Evolutionary conservation across 2,329 filamentous ascomycete species (phyloP).

Genomic region (Cordyceps tenuipes): DNA sequence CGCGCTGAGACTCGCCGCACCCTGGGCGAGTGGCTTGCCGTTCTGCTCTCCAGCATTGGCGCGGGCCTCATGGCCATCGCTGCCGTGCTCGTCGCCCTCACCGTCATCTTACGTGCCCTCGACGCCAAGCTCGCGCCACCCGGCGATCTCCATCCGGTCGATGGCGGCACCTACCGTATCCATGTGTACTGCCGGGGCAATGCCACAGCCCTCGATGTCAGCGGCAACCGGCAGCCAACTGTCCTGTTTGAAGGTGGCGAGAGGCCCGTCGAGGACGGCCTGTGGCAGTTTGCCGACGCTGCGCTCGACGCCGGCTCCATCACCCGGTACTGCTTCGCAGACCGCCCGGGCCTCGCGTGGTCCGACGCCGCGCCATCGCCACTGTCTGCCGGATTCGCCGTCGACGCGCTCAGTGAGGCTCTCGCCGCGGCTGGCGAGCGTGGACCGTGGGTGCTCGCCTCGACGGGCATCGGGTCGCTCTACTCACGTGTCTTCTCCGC

Average conservation of each 20-base stretch:
- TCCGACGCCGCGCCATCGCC: slow-evolving; percentile 89
- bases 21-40: slow-evolving; percentile 73
- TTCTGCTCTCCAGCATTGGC: slow-evolving; percentile 65
- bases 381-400: slow-evolving; percentile 86
- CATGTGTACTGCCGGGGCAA: slow-evolving; percentile 80
- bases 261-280: slow-evolving; percentile 64
- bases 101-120: slow-evolving; percentile 68
- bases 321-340: slow-evolving; percentile 85
- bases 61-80: slow-evolving; percentile 61
- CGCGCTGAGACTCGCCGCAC: slow-evolving; percentile 78
- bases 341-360: slow-evolving; percentile 83
- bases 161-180: slow-evolving; percentile 75
- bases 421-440: slow-evolving; percentile 71
- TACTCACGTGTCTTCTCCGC: slow-evolving; percentile 89
- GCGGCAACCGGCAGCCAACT: slow-evolving; percentile 57
- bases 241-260: slow-evolving; percentile 82
- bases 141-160: slow-evolving; percentile 71
- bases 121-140: slow-evolving; percentile 67
- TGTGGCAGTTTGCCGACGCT: slow-evolving; percentile 72
- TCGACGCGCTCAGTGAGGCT: slow-evolving; percentile 80
- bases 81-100: slow-evolving; percentile 67
- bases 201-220: slow-evolving; percentile 35
- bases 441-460: slow-evolving; percentile 83
- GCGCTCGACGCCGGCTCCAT: slow-evolving; percentile 75
- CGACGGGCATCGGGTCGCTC: slow-evolving; percentile 77